Evolutionary conservation across 2,329 filamentous ascomycete species (phyloP).

Genomic region (Colletotrichum gigasporum): DNA sequence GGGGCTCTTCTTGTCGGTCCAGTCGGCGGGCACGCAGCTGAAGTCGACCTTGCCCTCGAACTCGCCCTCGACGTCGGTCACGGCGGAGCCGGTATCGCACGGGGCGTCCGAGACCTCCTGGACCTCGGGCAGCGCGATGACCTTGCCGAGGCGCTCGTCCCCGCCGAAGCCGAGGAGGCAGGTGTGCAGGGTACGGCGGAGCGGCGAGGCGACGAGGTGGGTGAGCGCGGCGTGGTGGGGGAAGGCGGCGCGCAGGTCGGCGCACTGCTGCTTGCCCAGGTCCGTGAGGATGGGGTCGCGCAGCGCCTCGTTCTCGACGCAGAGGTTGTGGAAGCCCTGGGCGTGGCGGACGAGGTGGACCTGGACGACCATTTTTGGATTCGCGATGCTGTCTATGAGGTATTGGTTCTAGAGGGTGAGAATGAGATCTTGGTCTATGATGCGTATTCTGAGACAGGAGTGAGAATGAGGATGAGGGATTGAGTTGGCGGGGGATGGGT

Average conservation of each 20-base stretch:
- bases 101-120: slow-evolving; percentile 82
- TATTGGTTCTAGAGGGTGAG: neutral
- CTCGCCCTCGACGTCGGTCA: slow-evolving; percentile 64
- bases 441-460: neutral
- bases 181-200: slow-evolving; percentile 84
- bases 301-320: slow-evolving; percentile 72
- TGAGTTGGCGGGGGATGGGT: too few relatives aligned
- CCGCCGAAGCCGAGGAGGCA: slow-evolving; percentile 75
- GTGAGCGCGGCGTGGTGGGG: slow-evolving; percentile 72
- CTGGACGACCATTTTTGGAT: slow-evolving; percentile 57
- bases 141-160: slow-evolving; percentile 47
- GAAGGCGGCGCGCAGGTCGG: slow-evolving; percentile 68
- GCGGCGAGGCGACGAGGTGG: slow-evolving; percentile 79
- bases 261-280: slow-evolving; percentile 80
- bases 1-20: slow-evolving; percentile 73
- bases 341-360: slow-evolving; percentile 79
- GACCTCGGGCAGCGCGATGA: slow-evolving; percentile 76
- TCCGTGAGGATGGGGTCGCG: slow-evolving; percentile 83
- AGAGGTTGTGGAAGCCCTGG: slow-evolving; percentile 85
- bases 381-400: neutral
- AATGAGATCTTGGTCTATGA: neutral
- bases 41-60: slow-evolving; percentile 74
- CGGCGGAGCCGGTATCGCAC: slow-evolving; percentile 77
- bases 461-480: neutral
- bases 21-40: slow-evolving; percentile 67